Evolutionary conservation across 495 filamentous ascomycete genomes (phyloP).

Genomic region (Entonaema liquescens): DNA sequence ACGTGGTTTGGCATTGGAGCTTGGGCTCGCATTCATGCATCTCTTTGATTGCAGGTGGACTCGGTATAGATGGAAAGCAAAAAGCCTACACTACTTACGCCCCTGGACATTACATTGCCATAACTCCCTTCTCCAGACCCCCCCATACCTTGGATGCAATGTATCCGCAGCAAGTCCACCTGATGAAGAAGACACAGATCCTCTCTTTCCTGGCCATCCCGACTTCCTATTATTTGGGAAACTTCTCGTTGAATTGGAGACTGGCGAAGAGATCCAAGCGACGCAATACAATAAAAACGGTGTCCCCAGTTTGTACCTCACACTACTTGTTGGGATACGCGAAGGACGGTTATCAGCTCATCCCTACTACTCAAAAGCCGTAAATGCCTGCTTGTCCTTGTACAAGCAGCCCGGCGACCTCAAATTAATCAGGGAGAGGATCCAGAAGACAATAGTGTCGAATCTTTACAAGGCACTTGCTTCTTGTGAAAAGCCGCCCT

Average conservation of each 20-base stretch:
- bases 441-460: background rate
- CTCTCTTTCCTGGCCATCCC: too few species aligned
- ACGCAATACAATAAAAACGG: background rate
- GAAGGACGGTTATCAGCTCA: background rate
- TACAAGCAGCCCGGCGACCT: background rate
- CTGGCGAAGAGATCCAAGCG: too few species aligned
- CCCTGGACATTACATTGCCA: too few species aligned
- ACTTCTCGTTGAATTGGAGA: too few species aligned
- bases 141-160: too few species aligned
- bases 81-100: background rate
- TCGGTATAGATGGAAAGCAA: background rate
- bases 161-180: too few species aligned
- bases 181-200: too few species aligned
- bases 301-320: conserved; percentile 1
- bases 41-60: conserved; percentile 8
- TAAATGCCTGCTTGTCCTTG: background rate
- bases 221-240: too few species aligned
- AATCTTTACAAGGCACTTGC: conserved; percentile 2
- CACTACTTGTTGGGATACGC: background rate
- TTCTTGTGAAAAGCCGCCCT: background rate
- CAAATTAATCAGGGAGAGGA: background rate
- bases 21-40: conserved; percentile 7
- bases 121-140: too few species aligned
- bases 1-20: background rate
- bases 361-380: conserved; percentile 1